Percentiles rank a stretch among this genome's conserved stretches.
Evolutionary conservation across 768 basidiomycete genomes (phyloP).

Genomic region (Suillus subalutaceus): DNA sequence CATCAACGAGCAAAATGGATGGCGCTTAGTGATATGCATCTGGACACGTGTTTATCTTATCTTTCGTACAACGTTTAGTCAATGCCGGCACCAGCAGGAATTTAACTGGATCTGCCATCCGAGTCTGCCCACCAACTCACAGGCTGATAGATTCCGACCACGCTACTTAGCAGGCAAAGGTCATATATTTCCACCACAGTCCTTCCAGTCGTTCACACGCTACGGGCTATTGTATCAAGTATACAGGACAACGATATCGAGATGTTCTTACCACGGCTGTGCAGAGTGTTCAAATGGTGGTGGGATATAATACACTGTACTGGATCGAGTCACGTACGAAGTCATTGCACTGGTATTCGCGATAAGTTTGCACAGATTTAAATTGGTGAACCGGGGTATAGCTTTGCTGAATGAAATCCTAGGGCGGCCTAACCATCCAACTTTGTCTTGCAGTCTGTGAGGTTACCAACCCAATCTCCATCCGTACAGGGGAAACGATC

Average conservation of each 20-base stretch:
- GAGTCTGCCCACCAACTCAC: background rate
- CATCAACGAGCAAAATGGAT: background rate
- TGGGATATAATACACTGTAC: too few relatives aligned
- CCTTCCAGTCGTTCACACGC: background rate
- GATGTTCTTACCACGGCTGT: background rate
- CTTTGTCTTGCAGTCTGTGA: background rate
- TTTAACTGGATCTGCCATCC: background rate
- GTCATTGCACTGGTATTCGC: background rate
- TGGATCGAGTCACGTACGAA: background rate
- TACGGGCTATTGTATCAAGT: background rate
- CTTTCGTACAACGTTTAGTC: background rate
- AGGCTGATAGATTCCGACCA: background rate
- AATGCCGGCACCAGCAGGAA: background rate
- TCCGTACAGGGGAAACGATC: background rate
- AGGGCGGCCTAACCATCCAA: background rate
- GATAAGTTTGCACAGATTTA: background rate
- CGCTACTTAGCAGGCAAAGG: background rate
- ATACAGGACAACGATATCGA: background rate
- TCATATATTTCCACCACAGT: background rate
- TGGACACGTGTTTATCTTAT: constrained; percentile 1
- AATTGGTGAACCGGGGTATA: background rate
- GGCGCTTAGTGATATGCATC: background rate
- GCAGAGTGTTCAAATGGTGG: background rate
- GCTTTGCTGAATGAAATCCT: background rate
- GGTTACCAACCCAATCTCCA: background rate